Evolutionary conservation across 1,284 basidiomycete species (phyloP), one percentile per base, ranked within the genome.

Genomic region (Peniophora sp.): DNA sequence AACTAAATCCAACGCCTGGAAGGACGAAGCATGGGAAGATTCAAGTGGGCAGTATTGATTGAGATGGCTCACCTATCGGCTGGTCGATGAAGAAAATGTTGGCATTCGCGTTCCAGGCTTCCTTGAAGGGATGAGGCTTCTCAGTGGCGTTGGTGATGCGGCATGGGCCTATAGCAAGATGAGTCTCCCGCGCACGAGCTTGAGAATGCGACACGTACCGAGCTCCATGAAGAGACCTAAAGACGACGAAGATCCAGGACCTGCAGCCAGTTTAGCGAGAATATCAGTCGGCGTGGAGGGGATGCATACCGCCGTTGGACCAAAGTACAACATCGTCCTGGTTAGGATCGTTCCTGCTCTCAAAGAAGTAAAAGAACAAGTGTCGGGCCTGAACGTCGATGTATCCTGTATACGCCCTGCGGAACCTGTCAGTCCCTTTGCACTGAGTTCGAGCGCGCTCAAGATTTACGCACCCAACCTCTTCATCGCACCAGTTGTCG

Each of bases 331-430:
- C 63, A 46, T 70, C 69, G 45, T 73, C 69, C 35, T 59, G 64
- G 32, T 64, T 59, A 2, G 65, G n/a, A n/a, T n/a, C 53, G 11
- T 61, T 65, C 45, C 79, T 64, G 24, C 71, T 74, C 58, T 81
- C 78, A 62, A 81, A 81, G 64, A 92, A 92, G 72, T 89, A 89
- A 72, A 90, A 92, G 70, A 91, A 92, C 32, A 92, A 64, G 56
- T 86, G 84, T 43, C 83, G 75, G 5, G 85, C 82, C 55, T 81
- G 74, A 45, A 79, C 75, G 52, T 88, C 85, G 49, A 87, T 50
- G 41, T 62, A 62, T 6, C 59, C 59, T 11, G 61, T 57, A 50
- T 59, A 62, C 27, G 54, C 46, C 11, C 50, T 53, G 35, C 68
- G 25, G 68, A 68, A 66, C 55, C 27, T 10, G 3, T 14, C 16